Evolutionary conservation across 2,329 filamentous ascomycete species (phyloP), one percentile per base, ranked within the genome.

Genomic region (Thielaviopsis musarum): DNA sequence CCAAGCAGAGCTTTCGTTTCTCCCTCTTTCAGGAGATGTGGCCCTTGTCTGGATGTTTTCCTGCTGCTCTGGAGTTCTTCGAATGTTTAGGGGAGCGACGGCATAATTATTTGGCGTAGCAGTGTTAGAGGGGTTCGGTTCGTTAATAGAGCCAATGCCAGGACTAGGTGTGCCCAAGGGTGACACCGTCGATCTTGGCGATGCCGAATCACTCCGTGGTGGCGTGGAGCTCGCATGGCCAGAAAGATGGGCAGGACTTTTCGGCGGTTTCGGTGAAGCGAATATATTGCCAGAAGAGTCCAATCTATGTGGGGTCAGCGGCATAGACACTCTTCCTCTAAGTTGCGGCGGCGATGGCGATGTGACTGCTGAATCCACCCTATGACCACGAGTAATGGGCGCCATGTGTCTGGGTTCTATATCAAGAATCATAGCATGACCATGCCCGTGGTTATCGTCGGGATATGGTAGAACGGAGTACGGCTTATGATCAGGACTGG

Each of bases 381-480:
- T 45, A 5, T 7, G 13, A 5, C 4, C 15, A 15, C 38, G 38
- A n/a, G 17, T 15, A n/a, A 5, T 5, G 17, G 38, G 5, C 15
- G 15, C 5, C 15, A 45, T 4, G 3, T n/a, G 2, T 45, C 15
- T 45, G 4, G 38, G 17, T 5, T n/a, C 38, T 10, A 45, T n/a
- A n/a, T 45, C 38, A 45, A 45, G 38, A 45, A 45, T 45, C 10
- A 45, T 13, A 45, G 38, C 38, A 45, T 45, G 1, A 5, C 15
- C 13, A 15, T 6, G 38, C 12, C 21, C 41, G 15, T 54, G 24
- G 19, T 57, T 57, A 30, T 61, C 60, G 19, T 59, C 60, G 7
- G 60, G 60, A 26, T 61, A 61, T 3, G 60, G 60, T 19, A 61
- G 34, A n/a, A 49, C 22, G 7, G n/a, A 19, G 12, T 45, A 45